Base-by-base conservation (phyloP, 441 rosid species). In the Bocquillonia castaneifolia region DNA sequence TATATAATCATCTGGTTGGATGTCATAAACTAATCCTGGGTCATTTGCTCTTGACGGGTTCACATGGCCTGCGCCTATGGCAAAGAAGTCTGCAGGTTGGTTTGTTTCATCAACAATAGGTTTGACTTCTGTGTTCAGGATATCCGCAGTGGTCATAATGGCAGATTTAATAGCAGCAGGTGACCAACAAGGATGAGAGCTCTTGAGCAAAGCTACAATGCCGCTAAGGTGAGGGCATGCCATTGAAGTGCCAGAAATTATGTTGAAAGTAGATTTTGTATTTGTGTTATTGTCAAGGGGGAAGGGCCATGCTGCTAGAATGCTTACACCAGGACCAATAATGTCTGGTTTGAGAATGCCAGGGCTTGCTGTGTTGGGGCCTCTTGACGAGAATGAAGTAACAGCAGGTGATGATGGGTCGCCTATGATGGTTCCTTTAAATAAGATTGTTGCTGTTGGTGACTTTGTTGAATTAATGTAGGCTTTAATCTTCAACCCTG, bases 141-240 rank as follows among this genome's bases (percentile, higher is more conserved):
- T 62, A 80, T 78, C 69, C 66, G 79, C 70, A 62, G 80, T 83
- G 22, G 98, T 88, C 72, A 96, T 83, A 50, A 90, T 90, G 39
- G 97, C 93, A 42, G 97, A 93, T 79, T 83, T 92, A 66, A 88
- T 83, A 48, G 93, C 92, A 68, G 96, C 79, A 39, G 98, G 93
- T 72, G 93, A 85, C 76, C 90, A 86, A 9, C 70, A 62, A 29
- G 85, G 86, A 53, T 87, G 90, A 64, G 81, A 85, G 66, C 91
- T 95, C 79, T 85, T 90, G 66, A 90, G 77, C 68, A 90, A 73
- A 53, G 97, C 96, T 61, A 92, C 92, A 37, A 90, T 81, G 31
- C 98, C 96, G 42, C 93, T 88, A 61, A 90, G 64, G 79, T 86
- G 96, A 74, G 98, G 97, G 78, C 93, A 93, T 64, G 93, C 80